Conservation (phyloP, 2,329 filamentous ascomycete genomes). For the Talaromyces atroroseus region DNA sequence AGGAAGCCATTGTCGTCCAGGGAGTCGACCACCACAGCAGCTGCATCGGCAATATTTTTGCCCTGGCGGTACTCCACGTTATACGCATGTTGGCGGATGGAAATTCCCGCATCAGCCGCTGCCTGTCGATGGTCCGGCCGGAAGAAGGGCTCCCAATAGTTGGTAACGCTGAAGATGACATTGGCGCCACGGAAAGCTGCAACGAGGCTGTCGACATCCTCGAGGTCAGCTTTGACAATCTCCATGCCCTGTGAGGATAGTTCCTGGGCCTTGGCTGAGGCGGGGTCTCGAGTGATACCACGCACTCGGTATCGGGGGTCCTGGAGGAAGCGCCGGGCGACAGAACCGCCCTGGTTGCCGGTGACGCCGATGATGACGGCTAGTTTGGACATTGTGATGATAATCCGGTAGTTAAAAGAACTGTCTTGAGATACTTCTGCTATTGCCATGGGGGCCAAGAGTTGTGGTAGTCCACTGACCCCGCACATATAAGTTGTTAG, state of each 20-base stretch:
- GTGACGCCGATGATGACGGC: constrained; percentile 56
- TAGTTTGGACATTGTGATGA: constrained; percentile 21
- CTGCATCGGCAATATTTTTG: constrained; percentile 25
- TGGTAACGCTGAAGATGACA: constrained; percentile 49
- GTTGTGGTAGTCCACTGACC: not conserved
- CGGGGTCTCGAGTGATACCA: constrained; percentile 50
- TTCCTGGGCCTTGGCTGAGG: constrained; percentile 40
- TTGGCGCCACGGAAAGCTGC: constrained; percentile 43
- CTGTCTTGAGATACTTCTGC: too few relatives aligned
- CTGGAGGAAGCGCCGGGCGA: constrained; percentile 42
- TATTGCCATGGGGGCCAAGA: too few relatives aligned
- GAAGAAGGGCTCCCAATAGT: constrained; percentile 48
- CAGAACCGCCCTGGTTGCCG: constrained; percentile 55
- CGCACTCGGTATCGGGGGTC: constrained; percentile 48
- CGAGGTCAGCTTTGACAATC: constrained; percentile 49
- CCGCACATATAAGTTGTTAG: too few relatives aligned
- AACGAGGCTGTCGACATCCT: constrained; percentile 41
- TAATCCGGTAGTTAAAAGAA: not conserved
- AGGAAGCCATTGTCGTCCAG: constrained; percentile 48
- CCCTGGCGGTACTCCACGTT: constrained; percentile 21
- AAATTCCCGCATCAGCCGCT: constrained; percentile 36
- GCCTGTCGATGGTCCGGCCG: constrained; percentile 38
- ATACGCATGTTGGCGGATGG: constrained; percentile 29
- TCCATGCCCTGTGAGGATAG: constrained; percentile 46
- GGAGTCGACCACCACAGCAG: constrained; percentile 33